A percentile compares a stretch with the other conserved stretches of the same genome.
These are phyloP conservation scores for Tolypocladium tropicale DNA, from an alignment of 2,329 filamentous ascomycete genomes.

Conservation along the genomic window DNA sequence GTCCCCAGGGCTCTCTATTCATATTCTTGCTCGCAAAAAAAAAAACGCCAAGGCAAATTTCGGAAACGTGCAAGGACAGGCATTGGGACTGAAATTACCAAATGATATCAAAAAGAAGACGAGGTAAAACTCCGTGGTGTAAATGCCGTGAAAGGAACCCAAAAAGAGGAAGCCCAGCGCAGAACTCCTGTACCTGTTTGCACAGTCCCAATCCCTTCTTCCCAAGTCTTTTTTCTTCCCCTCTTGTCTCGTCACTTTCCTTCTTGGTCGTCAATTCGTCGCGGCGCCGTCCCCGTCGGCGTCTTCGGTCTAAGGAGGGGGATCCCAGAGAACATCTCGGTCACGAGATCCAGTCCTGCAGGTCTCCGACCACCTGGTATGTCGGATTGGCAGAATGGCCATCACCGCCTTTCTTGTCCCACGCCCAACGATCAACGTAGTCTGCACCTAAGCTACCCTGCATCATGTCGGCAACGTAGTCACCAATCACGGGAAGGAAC, in stretches of 20 bases:
- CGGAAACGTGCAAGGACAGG: neutral
- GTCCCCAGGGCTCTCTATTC: neutral
- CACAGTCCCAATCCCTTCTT: constrained; percentile 3
- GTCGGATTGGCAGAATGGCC: constrained; percentile 31
- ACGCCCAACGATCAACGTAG: constrained; percentile 32
- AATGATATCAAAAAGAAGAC: neutral
- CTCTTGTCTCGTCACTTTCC: neutral
- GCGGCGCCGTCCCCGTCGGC: neutral
- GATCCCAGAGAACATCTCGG: neutral
- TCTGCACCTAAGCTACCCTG: constrained; percentile 27
- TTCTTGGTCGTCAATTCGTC: neutral
- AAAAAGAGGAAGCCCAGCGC: constrained; percentile 1
- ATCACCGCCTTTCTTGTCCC: constrained; percentile 31
- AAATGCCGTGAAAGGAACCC: neutral
- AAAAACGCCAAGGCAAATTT: too few relatives aligned
- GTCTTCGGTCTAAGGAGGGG: neutral
- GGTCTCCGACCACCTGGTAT: constrained; percentile 28
- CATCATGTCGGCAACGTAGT: constrained; percentile 44
- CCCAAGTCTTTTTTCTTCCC: neutral
- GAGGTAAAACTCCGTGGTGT: neutral
- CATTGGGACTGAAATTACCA: neutral
- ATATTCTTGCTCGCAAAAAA: neutral
- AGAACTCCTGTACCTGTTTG: constrained; percentile 6
- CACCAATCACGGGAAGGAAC: constrained; percentile 51
- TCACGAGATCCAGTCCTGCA: constrained; percentile 26